These are phyloP conservation scores for Luffa aegyptiaca DNA, from an alignment of 306 rosid genomes.

Conservation along the genomic window DNA sequence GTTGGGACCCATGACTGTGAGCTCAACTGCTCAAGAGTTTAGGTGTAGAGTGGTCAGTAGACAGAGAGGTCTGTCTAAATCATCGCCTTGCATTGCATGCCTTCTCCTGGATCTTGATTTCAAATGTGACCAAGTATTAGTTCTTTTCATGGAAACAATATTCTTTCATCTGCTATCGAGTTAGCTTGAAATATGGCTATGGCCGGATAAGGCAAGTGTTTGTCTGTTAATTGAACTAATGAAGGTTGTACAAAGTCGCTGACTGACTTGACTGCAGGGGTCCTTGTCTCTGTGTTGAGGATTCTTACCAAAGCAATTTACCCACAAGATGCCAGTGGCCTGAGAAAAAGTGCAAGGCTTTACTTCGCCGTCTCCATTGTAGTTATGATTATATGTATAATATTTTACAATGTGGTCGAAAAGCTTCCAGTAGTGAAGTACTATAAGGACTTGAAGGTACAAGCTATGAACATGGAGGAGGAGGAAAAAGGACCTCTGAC, in stretches of 20 bases:
- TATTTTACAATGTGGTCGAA: slow-evolving; percentile 50
- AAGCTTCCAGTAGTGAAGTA: slow-evolving; percentile 77
- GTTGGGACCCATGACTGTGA: neutral
- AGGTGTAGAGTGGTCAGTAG: too few relatives aligned
- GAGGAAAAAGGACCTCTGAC: slow-evolving; percentile 42
- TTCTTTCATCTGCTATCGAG: neutral
- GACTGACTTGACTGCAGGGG: slow-evolving; percentile 37
- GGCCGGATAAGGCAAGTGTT: neutral
- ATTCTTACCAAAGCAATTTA: slow-evolving; percentile 69
- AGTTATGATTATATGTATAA: slow-evolving; percentile 50
- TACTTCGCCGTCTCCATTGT: slow-evolving; percentile 64
- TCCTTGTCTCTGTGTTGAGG: slow-evolving; percentile 62
- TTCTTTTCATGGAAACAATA: neutral
- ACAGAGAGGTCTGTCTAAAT: neutral
- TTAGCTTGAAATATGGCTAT: neutral
- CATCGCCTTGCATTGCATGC: too few relatives aligned
- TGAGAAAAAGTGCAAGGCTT: slow-evolving; percentile 69
- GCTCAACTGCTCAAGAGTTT: neutral
- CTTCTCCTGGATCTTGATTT: neutral
- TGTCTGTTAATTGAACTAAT: neutral
- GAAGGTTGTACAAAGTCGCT: neutral
- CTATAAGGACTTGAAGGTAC: slow-evolving; percentile 43
- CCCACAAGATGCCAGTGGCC: slow-evolving; percentile 58
- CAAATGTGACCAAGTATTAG: neutral
- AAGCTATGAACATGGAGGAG: slow-evolving; percentile 23